Percentiles rank a stretch among this genome's conserved stretches.
Evolutionary conservation across 129 eudicot species (phyloP).

Genomic region (Cynara cardunculus): DNA sequence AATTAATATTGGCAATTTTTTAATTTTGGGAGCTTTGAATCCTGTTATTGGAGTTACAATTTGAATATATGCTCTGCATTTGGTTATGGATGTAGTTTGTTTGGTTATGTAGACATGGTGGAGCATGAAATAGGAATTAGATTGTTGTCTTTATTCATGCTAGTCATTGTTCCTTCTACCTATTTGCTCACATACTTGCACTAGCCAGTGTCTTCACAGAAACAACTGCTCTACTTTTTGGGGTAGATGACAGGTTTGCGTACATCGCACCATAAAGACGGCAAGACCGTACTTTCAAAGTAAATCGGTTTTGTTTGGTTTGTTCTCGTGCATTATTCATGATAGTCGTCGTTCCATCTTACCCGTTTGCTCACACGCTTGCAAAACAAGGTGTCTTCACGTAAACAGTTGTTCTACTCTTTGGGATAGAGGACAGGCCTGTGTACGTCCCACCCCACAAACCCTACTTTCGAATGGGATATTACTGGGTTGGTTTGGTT

Average conservation of each 20-base stretch:
- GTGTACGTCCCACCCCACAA: not conserved
- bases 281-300: not conserved
- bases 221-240: not conserved
- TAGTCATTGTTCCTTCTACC: not conserved
- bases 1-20: slow-evolving; percentile 6
- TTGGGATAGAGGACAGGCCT: not conserved
- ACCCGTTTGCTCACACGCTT: not conserved
- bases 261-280: not conserved
- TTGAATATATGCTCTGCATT: not conserved
- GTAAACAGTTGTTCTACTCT: not conserved
- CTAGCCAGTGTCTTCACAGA: not conserved
- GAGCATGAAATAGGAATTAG: not conserved
- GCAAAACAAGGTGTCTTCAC: not conserved
- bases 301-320: not conserved
- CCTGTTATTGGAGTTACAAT: not conserved
- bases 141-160: not conserved
- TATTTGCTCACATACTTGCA: not conserved
- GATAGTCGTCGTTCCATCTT: not conserved
- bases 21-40: not conserved
- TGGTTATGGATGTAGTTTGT: not conserved
- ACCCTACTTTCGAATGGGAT: not conserved
- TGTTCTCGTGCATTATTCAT: not conserved
- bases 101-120: slow-evolving; percentile 23
- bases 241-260: not conserved
- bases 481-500: not conserved